Evolutionary conservation across 1,139 yeast species (phyloP).

Genomic region (Sugiyamaella castrensis): DNA sequence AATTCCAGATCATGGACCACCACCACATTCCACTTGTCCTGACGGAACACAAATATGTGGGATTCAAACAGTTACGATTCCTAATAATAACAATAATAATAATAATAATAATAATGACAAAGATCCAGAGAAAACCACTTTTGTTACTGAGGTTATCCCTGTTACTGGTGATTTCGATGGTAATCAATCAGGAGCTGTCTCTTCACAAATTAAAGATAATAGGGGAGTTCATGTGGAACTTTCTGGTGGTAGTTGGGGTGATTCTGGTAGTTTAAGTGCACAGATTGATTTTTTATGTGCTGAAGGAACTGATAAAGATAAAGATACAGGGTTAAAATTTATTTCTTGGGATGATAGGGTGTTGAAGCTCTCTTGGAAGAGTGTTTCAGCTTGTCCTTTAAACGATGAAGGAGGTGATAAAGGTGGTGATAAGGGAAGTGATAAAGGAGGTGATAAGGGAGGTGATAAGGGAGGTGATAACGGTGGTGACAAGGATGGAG

Average conservation of each 20-base stretch:
- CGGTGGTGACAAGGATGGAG: conserved; percentile 7
- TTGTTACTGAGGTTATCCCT: conserved; percentile 57
- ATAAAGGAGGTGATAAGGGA: conserved; percentile 8
- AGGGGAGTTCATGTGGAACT: conserved; percentile 49
- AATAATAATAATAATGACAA: conserved; percentile 24
- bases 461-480: conserved; percentile 21
- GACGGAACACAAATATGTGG: conserved; percentile 60
- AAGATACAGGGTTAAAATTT: conserved; percentile 33
- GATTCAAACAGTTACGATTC: conserved; percentile 44
- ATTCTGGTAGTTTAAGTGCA: conserved; percentile 48
- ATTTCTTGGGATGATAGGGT: conserved; percentile 38
- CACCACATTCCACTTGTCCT: conserved; percentile 49
- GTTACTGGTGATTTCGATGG: conserved; percentile 38
- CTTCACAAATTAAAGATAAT: conserved; percentile 33
- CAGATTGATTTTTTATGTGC: conserved; percentile 52
- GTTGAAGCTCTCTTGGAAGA: conserved; percentile 37
- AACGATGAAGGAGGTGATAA: conserved; percentile 26
- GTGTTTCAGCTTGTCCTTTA: conserved; percentile 44
- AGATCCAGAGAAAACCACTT: conserved; percentile 32
- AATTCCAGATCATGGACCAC: conserved; percentile 27
- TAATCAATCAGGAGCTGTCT: conserved; percentile 29
- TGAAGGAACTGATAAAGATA: conserved; percentile 37
- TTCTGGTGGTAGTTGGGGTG: conserved; percentile 72
- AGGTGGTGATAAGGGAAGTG: conserved; percentile 13
- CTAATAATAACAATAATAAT: conserved; percentile 35